Evolutionary conservation across 192 early-diverging fungal genomes (phyloP).

Genomic region (Coemansia sp.): DNA sequence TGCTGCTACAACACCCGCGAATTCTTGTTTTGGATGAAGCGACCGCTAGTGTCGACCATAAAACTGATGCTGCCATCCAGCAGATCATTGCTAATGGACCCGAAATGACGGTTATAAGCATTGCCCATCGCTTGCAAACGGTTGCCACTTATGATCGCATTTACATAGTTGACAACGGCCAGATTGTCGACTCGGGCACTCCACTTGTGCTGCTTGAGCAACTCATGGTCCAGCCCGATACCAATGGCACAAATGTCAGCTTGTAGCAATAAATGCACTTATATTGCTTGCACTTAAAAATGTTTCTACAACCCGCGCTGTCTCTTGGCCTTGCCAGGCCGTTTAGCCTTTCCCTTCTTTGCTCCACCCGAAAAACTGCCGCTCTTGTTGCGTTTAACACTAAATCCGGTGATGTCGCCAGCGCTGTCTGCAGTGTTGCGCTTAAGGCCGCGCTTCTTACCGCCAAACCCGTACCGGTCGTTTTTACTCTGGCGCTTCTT

Average conservation of each 20-base stretch:
- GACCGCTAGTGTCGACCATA: slow-evolving; percentile 62
- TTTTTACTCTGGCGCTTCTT: slow-evolving; percentile 70
- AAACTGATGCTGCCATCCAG: slow-evolving; percentile 69
- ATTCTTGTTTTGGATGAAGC: slow-evolving; percentile 84
- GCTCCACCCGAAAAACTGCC: slow-evolving; percentile 20
- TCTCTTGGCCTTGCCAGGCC: slow-evolving; percentile 49
- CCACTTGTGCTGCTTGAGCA: slow-evolving; percentile 29
- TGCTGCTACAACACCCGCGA: slow-evolving; percentile 63
- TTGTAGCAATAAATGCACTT: too few species aligned
- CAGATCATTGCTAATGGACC: slow-evolving; percentile 51
- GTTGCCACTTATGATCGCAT: slow-evolving; percentile 62
- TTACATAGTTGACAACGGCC: slow-evolving; percentile 55
- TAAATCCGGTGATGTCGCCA: slow-evolving; percentile 71
- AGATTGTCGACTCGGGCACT: slow-evolving; percentile 38
- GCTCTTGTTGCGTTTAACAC: slow-evolving; percentile 42
- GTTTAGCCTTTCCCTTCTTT: slow-evolving; percentile 30
- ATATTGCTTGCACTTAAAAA: too few species aligned
- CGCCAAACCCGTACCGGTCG: slow-evolving; percentile 89
- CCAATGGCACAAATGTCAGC: neutral
- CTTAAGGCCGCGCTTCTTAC: slow-evolving; percentile 76
- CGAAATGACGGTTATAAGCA: slow-evolving; percentile 59
- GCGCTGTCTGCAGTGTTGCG: slow-evolving; percentile 75
- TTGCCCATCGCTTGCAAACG: slow-evolving; percentile 77
- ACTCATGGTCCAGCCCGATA: neutral
- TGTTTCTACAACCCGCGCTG: slow-evolving; percentile 27